These are phyloP conservation scores for Avena insularis DNA, from an alignment of 176 grass and related monocot species.

Conservation along the genomic window DNA sequence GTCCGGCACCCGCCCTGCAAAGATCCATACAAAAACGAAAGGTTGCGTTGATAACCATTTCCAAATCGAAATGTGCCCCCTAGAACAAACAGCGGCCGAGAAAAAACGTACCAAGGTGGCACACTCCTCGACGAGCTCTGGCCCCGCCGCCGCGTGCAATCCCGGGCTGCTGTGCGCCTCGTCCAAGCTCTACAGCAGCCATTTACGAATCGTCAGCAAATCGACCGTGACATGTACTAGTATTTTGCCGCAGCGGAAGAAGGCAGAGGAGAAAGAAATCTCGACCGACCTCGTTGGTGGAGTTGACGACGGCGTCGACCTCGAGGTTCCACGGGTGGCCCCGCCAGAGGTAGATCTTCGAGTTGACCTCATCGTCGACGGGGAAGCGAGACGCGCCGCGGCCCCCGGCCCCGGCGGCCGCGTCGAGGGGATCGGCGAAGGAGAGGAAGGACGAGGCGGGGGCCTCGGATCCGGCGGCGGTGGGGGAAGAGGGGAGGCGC, in stretches of 20 bases:
- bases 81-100: not conserved
- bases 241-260: not conserved
- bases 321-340: constrained; percentile 93
- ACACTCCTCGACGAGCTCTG: constrained; percentile 86
- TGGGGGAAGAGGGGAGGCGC: constrained; percentile 32
- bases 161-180: constrained; percentile 92
- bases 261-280: not conserved
- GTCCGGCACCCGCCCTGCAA: constrained; percentile 87
- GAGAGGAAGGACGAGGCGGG: constrained; percentile 45
- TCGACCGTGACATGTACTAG: not conserved
- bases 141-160: constrained; percentile 75
- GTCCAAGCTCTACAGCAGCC: constrained; percentile 76
- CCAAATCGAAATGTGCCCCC: constrained; percentile 7
- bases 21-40: constrained; percentile 29
- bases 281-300: constrained; percentile 78
- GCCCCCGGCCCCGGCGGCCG: constrained; percentile 44
- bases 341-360: constrained; percentile 88
- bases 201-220: constrained; percentile 12
- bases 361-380: constrained; percentile 82
- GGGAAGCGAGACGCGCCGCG: constrained; percentile 71
- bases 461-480: constrained; percentile 24
- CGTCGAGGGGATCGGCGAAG: constrained; percentile 71
- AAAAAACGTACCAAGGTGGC: constrained; percentile 72
- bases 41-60: not conserved
- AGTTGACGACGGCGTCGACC: constrained; percentile 98